phyloP scores from a whole-genome alignment of 176 grass and related monocot genomes.

The Melocanna baccifera region DNA sequence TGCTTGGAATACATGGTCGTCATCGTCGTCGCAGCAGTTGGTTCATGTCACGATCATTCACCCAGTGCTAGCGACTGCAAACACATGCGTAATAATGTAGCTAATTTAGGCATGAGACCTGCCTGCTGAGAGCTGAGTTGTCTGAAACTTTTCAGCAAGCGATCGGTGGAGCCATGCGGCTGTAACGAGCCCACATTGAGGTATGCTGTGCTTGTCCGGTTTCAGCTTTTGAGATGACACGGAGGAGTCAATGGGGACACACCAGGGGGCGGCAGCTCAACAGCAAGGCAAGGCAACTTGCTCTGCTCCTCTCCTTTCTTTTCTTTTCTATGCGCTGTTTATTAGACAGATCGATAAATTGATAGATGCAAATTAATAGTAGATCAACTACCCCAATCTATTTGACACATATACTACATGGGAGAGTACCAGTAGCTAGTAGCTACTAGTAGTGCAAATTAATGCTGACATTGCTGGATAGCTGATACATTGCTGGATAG shows the following conservation, averaged over 20 bases:
- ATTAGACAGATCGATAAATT: background rate
- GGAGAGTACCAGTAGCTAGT: background rate
- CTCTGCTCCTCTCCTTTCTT: background rate
- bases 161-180: background rate
- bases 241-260: background rate
- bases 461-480: slow-evolving; percentile 19
- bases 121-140: background rate
- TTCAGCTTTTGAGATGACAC: background rate
- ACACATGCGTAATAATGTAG: background rate
- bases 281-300: background rate
- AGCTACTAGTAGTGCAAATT: background rate
- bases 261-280: background rate
- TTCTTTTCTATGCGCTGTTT: background rate
- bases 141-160: background rate
- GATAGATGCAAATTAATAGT: background rate
- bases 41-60: background rate
- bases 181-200: background rate
- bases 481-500: background rate
- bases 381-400: background rate
- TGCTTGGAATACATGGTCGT: background rate
- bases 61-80: background rate
- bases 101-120: background rate
- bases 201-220: background rate
- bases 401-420: background rate
- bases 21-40: background rate